Evolutionary conservation across 305 asterid genomes (phyloP).

Genomic region (Rubia tinctorum): DNA sequence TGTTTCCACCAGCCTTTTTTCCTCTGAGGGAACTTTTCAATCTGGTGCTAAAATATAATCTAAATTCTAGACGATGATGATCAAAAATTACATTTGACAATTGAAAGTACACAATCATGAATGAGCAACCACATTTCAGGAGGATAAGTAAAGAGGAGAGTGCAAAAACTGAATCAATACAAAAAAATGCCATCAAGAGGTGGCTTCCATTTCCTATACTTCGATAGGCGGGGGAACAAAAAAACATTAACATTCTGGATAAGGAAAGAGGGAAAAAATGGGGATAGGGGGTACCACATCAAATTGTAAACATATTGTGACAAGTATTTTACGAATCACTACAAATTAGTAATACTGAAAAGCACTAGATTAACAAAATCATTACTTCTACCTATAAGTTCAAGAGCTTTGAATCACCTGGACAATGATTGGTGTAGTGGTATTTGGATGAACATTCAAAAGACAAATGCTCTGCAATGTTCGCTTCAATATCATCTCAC

Average conservation of each 20-base stretch:
- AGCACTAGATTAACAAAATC: neutral
- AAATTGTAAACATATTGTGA: neutral
- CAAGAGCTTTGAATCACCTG: constrained; percentile 41
- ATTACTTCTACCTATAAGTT: neutral
- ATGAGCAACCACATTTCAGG: neutral
- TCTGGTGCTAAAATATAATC: neutral
- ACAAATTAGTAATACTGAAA: too few relatives aligned
- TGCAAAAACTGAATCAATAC: neutral
- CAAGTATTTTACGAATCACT: neutral
- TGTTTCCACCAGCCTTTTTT: neutral
- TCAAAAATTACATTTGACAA: neutral
- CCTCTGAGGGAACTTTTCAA: neutral
- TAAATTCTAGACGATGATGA: neutral
- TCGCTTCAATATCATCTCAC: constrained; percentile 88
- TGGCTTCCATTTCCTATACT: neutral
- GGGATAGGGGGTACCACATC: neutral
- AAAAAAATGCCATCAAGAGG: neutral
- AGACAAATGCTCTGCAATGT: constrained; percentile 69
- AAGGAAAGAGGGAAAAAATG: neutral
- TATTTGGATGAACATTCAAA: constrained; percentile 71
- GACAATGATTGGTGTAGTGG: constrained; percentile 69
- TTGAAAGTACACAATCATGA: neutral
- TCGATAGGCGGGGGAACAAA: neutral
- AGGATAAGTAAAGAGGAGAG: neutral
- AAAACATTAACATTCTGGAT: neutral